phyloP scores from a whole-genome alignment of 768 basidiomycete genomes.

The Xerocomus spinulosus region DNA sequence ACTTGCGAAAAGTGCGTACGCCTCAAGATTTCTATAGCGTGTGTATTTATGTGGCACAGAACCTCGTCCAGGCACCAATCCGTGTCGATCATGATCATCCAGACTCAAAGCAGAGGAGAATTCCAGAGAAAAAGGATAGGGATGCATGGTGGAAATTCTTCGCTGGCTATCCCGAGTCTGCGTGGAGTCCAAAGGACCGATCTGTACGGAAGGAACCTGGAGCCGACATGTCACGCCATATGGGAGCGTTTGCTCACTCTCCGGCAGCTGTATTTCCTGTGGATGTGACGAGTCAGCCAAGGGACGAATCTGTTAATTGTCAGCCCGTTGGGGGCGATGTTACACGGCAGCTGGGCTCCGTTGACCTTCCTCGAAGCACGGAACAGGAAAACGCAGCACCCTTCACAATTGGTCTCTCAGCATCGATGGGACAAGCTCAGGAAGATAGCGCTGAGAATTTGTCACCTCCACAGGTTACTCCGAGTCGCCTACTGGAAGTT shows the following conservation, averaged over 20 bases:
- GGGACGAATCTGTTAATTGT: neutral
- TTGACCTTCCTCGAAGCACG: neutral
- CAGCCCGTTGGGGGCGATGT: neutral
- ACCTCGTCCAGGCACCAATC: slow-evolving; percentile 59
- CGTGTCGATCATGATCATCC: slow-evolving; percentile 14
- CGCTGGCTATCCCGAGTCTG: slow-evolving; percentile 59
- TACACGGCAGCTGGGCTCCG: neutral
- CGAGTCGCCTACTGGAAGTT: slow-evolving; percentile 50
- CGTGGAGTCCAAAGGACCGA: slow-evolving; percentile 49
- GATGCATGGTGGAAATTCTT: slow-evolving; percentile 81
- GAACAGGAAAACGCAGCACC: neutral
- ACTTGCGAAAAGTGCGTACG: slow-evolving; percentile 52
- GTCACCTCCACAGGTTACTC: slow-evolving; percentile 53
- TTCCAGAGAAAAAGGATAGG: slow-evolving; percentile 70
- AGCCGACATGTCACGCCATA: slow-evolving; percentile 13
- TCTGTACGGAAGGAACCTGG: slow-evolving; percentile 10
- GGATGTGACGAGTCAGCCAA: neutral
- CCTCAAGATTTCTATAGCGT: neutral
- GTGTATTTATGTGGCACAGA: slow-evolving; percentile 40
- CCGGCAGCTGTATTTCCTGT: neutral
- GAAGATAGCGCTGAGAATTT: slow-evolving; percentile 8
- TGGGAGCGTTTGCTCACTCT: slow-evolving; percentile 38
- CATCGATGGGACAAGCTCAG: neutral
- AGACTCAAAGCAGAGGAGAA: slow-evolving; percentile 29
- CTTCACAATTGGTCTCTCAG: neutral